Conservation (phyloP, 495 filamentous ascomycete species). For the Podospora pseudocomata region DNA sequence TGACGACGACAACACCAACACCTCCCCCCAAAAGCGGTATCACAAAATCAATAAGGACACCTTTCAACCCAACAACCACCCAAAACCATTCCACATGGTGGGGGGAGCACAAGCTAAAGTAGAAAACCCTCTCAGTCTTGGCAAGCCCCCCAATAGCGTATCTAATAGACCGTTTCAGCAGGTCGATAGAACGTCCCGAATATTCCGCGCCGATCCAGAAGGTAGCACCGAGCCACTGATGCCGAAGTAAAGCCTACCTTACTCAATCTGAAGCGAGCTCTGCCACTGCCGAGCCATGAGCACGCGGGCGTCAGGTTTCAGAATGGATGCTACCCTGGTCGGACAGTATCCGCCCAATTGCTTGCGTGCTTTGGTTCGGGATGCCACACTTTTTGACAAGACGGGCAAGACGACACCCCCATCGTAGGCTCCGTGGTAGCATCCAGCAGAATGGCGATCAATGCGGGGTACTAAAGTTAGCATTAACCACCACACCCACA, state of each 20-base stretch:
- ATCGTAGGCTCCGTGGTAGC: neutral
- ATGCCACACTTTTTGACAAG: neutral
- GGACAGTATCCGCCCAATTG: neutral
- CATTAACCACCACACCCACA: neutral
- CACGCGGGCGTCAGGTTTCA: neutral
- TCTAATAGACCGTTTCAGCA: neutral
- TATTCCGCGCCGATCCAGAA: neutral
- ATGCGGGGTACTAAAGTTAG: conserved; percentile 4
- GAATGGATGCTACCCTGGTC: conserved; percentile 3
- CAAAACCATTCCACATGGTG: neutral
- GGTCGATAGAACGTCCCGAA: neutral
- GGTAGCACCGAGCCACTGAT: neutral
- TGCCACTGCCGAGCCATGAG: neutral
- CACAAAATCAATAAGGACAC: neutral
- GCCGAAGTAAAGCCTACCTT: neutral
- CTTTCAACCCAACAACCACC: neutral
- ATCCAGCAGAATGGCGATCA: neutral
- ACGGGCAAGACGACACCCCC: neutral
- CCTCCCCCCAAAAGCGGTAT: neutral
- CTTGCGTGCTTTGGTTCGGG: neutral
- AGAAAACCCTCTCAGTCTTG: neutral
- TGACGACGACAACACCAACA: neutral
- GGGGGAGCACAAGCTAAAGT: neutral
- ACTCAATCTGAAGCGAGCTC: conserved; percentile 1
- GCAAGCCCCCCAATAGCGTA: neutral